Conservation (phyloP, 495 filamentous ascomycete species). For the Aspergillus sparsus region DNA sequence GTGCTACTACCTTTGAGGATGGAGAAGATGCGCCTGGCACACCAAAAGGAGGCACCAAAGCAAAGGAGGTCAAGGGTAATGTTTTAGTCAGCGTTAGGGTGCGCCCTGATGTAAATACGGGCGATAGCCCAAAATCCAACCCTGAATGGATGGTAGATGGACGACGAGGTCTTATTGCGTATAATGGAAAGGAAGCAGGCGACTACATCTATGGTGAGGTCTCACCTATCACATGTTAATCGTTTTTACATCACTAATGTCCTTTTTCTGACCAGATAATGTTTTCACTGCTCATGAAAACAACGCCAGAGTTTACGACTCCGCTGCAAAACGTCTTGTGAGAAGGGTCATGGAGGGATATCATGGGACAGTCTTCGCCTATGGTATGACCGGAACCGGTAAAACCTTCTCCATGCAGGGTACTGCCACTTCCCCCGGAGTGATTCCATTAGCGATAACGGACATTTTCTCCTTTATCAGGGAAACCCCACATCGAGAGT, state of each 20-base stretch:
- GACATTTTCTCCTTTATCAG: constrained; percentile 99
- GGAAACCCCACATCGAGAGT: constrained; percentile 92
- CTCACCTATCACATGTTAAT: not conserved
- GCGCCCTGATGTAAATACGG: constrained; percentile 70
- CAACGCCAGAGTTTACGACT: constrained; percentile 91
- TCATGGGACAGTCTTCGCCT: constrained; percentile 97
- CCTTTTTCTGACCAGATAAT: constrained; percentile 64
- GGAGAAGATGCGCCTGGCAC: constrained; percentile 43
- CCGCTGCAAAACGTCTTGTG: constrained; percentile 88
- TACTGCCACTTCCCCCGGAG: constrained; percentile 92
- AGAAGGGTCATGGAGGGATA: constrained; percentile 98
- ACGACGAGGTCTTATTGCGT: constrained; percentile 77
- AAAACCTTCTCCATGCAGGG: constrained; percentile 99
- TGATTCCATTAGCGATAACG: constrained; percentile 95
- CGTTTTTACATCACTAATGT: constrained; percentile 6
- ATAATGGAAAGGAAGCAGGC: constrained; percentile 84
- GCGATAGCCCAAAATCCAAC: constrained; percentile 61
- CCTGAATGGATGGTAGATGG: constrained; percentile 93
- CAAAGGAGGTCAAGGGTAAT: constrained; percentile 81
- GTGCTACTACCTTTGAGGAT: constrained; percentile 83
- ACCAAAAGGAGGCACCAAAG: constrained; percentile 33
- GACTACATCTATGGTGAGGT: constrained; percentile 87
- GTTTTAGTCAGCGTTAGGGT: constrained; percentile 95
- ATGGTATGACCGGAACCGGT: constrained; percentile 98
- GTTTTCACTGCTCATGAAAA: constrained; percentile 91